Percentiles rank a stretch among this genome's conserved stretches.
Evolutionary conservation across 2,329 filamentous ascomycete species (phyloP).

Genomic region (Lecanoromycetidae sp.): DNA sequence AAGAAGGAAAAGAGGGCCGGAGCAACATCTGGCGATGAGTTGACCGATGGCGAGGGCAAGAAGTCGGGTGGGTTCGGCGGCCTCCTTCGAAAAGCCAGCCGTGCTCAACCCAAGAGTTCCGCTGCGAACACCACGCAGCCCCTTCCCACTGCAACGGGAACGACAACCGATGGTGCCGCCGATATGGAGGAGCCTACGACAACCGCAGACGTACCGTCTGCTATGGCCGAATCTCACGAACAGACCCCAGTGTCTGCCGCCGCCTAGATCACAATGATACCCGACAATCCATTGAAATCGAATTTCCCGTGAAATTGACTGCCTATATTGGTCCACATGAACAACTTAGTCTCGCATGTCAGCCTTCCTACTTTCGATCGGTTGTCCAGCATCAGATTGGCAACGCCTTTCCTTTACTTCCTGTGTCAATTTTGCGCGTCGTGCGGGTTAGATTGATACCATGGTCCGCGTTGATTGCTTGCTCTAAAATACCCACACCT

Average conservation of each 20-base stretch:
- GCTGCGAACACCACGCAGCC: constrained; percentile 6
- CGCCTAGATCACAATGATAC: constrained; percentile 7
- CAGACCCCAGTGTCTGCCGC: constrained; percentile 13
- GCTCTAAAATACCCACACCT: constrained; percentile 11
- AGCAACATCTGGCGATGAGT: constrained; percentile 35
- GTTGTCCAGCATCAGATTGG: not conserved
- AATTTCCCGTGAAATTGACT: not conserved
- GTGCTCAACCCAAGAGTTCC: constrained; percentile 11
- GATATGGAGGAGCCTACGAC: constrained; percentile 5
- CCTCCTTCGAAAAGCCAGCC: constrained; percentile 37
- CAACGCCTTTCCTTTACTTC: not conserved
- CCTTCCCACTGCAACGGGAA: not conserved
- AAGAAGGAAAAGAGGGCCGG: constrained; percentile 43
- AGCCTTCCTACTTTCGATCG: not conserved
- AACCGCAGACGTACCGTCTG: constrained; percentile 1
- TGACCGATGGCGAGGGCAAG: constrained; percentile 35
- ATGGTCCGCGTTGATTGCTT: constrained; percentile 8
- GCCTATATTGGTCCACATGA: not conserved
- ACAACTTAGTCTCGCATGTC: not conserved
- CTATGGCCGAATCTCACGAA: constrained; percentile 4
- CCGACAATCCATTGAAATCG: not conserved
- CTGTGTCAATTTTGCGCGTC: constrained; percentile 1
- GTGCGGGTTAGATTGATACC: not conserved
- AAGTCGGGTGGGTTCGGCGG: constrained; percentile 32
- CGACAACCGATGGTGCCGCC: constrained; percentile 4